Evolutionary conservation across 305 asterid species (phyloP).

Genomic region (Andrographis paniculata): DNA sequence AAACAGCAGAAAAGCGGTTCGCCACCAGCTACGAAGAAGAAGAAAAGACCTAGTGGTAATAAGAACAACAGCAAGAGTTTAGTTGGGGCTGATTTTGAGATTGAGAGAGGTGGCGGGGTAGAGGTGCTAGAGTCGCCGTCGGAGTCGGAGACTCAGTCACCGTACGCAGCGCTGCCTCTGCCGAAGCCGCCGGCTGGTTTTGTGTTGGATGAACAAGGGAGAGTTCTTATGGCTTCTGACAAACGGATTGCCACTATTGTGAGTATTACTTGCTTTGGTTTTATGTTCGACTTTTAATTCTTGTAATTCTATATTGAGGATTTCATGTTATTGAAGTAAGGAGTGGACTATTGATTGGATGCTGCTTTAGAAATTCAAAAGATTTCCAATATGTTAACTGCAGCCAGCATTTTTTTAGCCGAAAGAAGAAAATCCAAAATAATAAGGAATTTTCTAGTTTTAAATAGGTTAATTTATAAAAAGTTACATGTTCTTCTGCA

Average conservation of each 20-base stretch:
- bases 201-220: conserved; percentile 78
- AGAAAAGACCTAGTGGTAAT: conserved; percentile 31
- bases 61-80: conserved; percentile 21
- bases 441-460: no score
- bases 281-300: no score
- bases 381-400: neutral
- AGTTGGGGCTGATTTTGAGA: conserved; percentile 37
- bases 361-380: neutral
- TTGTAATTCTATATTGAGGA: conserved; percentile 5
- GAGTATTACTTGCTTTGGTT: no score
- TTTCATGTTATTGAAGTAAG: neutral
- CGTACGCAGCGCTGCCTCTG: conserved; percentile 53
- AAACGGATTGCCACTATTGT: conserved; percentile 83
- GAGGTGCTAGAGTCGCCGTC: conserved; percentile 31
- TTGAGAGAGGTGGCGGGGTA: conserved; percentile 36
- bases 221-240: conserved; percentile 72
- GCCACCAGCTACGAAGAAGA: conserved; percentile 40
- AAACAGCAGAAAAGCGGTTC: conserved; percentile 49
- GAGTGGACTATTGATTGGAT: neutral
- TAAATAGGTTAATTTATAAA: no score
- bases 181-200: conserved; percentile 98
- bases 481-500: no score
- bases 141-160: conserved; percentile 18
- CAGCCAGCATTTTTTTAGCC: neutral
- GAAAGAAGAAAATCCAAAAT: neutral